A percentile compares a stretch with the other conserved stretches of the same genome.
Conservation (phyloP, 2,329 filamentous ascomycete species). For the Penicillium griseofulvum region DNA sequence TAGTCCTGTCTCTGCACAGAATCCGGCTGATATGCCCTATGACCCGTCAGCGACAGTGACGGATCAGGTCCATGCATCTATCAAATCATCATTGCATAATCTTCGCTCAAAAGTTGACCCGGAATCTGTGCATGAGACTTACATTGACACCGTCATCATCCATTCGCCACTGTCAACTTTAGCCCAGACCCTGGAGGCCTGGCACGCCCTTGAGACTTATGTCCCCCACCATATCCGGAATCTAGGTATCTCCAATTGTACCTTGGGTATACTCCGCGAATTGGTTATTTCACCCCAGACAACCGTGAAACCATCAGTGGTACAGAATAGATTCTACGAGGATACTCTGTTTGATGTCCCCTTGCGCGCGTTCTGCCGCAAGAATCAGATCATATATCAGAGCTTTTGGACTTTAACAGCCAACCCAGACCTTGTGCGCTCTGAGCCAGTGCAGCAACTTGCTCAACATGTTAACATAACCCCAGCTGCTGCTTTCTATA, state of each 20-base stretch:
- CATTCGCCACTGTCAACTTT: conserved; percentile 56
- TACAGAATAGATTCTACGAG: conserved; percentile 73
- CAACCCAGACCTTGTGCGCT: conserved; percentile 53
- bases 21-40: conserved; percentile 62
- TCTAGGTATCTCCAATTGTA: conserved; percentile 74
- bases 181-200: conserved; percentile 60
- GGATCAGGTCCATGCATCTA: conserved; percentile 65
- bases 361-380: conserved; percentile 57
- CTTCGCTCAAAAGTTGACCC: conserved; percentile 44
- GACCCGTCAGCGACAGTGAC: conserved; percentile 56
- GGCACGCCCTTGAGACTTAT: conserved; percentile 64
- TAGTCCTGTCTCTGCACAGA: conserved; percentile 63
- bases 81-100: conserved; percentile 65
- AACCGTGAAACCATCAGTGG: conserved; percentile 57
- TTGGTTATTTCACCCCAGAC: conserved; percentile 47
- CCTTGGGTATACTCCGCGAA: conserved; percentile 54
- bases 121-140: conserved; percentile 42
- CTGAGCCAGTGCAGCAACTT: conserved; percentile 50
- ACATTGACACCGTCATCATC: conserved; percentile 59
- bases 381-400: conserved; percentile 56
- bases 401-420: conserved; percentile 62
- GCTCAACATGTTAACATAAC: conserved; percentile 45
- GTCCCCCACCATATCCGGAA: conserved; percentile 63
- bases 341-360: conserved; percentile 59
- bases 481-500: conserved; percentile 54